phyloP scores from a whole-genome alignment of 208 protist genomes.

The Tritrichomonas foetus region DNA sequence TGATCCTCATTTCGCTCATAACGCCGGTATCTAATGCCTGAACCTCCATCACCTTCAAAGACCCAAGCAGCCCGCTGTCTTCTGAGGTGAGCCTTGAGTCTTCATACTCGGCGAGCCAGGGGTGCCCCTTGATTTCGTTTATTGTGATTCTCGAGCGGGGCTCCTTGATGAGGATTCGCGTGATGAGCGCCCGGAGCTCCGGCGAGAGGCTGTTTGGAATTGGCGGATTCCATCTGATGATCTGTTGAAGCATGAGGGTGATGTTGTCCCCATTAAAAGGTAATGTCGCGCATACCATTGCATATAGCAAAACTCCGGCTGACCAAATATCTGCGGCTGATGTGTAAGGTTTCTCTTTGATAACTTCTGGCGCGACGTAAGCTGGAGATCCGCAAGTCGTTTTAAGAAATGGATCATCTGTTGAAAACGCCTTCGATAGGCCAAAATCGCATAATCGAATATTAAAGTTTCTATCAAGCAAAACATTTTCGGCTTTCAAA shows the following conservation, averaged over 20 bases:
- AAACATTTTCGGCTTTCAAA: too few relatives aligned
- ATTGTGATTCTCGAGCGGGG: conserved; percentile 70
- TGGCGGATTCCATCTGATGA: neutral
- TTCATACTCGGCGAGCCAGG: conserved; percentile 43
- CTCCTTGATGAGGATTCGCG: conserved; percentile 71
- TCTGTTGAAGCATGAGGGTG: neutral
- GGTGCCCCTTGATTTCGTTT: conserved; percentile 63
- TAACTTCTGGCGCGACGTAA: neutral
- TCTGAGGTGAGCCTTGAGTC: neutral
- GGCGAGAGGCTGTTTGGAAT: neutral
- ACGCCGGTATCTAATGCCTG: too few relatives aligned
- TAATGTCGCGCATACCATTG: neutral
- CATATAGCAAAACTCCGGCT: neutral
- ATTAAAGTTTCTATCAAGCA: neutral
- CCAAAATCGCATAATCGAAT: neutral
- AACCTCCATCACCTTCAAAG: too few relatives aligned
- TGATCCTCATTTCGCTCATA: too few relatives aligned
- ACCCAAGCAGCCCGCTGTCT: too few relatives aligned
- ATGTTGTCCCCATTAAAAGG: neutral
- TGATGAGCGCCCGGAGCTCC: conserved; percentile 59
- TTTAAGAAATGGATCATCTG: neutral
- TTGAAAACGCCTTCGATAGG: neutral
- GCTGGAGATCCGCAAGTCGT: neutral
- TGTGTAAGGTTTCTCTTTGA: neutral
- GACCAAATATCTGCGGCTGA: neutral